A percentile compares a stretch with the other conserved stretches of the same genome.
Conservation (phyloP, 1,284 basidiomycete species). For the Sporisorium iseilematis-ciliati region DNA sequence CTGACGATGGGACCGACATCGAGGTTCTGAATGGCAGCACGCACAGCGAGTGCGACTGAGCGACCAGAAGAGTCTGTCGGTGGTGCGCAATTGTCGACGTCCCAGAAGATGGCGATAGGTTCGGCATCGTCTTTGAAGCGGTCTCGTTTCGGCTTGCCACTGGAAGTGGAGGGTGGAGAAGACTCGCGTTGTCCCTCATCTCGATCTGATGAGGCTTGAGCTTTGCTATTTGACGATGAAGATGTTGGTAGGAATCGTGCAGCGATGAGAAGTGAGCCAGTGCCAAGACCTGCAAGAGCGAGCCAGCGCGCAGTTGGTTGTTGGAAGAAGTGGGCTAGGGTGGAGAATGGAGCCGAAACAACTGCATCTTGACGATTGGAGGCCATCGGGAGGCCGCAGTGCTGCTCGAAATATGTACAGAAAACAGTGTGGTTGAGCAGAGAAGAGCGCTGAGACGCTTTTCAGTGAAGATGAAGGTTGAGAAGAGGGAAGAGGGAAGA, state of each 20-base stretch:
- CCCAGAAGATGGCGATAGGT: conserved; percentile 63
- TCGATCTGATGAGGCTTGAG: conserved; percentile 1
- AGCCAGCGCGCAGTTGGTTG: conserved; percentile 39
- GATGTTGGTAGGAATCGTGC: conserved; percentile 14
- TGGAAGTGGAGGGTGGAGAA: conserved; percentile 16
- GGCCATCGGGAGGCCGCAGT: conserved; percentile 19
- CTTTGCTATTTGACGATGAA: background rate
- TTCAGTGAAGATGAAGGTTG: background rate
- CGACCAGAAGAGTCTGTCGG: conserved; percentile 61
- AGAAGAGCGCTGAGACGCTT: background rate
- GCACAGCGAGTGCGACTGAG: conserved; percentile 53
- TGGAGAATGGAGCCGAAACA: conserved; percentile 30
- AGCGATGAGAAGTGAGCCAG: conserved; percentile 30
- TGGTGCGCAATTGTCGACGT: conserved; percentile 63
- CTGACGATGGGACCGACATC: conserved; percentile 52
- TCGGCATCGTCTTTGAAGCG: conserved; percentile 37
- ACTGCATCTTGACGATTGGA: conserved; percentile 31
- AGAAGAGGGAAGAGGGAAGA: background rate
- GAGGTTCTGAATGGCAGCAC: conserved; percentile 50
- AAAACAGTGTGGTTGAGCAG: background rate
- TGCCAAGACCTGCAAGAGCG: conserved; percentile 35
- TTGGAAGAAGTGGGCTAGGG: conserved; percentile 22
- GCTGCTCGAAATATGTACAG: background rate
- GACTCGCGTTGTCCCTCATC: conserved; percentile 12
- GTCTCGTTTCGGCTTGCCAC: conserved; percentile 26